Base-by-base conservation (phyloP, 768 basidiomycete genomes). In the Hygrocybe coccinea region DNA sequence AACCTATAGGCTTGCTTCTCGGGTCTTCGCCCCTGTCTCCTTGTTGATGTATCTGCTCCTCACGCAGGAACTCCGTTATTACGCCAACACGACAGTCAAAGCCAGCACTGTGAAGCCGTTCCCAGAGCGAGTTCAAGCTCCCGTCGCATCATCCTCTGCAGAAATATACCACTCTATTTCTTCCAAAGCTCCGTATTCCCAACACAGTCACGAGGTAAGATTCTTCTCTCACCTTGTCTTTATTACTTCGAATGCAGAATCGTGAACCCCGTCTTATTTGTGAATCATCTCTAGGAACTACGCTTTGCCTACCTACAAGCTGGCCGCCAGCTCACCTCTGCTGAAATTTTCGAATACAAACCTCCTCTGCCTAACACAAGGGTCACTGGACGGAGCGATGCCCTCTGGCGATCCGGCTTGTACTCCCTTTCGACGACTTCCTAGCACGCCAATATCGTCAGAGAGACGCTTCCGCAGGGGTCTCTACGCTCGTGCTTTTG, bases 161-260 rank as follows among this genome's bases (percentile, higher is more conserved):
- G 78, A 78, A 1, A 67, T 62, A 0, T 34, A 76, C 37, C 65
- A 75, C 62, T 67, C 63, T 55, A 71, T 80, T 55, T 69, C 62
- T 36, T 63, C 75, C 2, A 65, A 72, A 25, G 66, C 69, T 12
- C 66, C 62, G 47, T 80, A 69, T 53, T 65, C 69, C 5, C 69
- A 72, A 50, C 80, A 80, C 56, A 76, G 77, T 48, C 73, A 79
- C 59, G 81, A 82, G 76, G 81, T 41, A n/a, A 38, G 9, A 29
- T 29, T 29, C 29, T 29, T 29, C 3, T 29, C n/a, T n/a, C n/a
- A n/a, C n/a, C n/a, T n/a, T n/a, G n/a, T n/a, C n/a, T n/a, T n/a
- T n/a, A n/a, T n/a, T n/a, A n/a, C n/a, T n/a, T n/a, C n/a, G n/a
- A n/a, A n/a, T n/a, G n/a, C n/a, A n/a, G n/a, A n/a, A n/a, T n/a